phyloP scores from a whole-genome alignment of 305 asterid genomes.

The Striga hermonthica region DNA sequence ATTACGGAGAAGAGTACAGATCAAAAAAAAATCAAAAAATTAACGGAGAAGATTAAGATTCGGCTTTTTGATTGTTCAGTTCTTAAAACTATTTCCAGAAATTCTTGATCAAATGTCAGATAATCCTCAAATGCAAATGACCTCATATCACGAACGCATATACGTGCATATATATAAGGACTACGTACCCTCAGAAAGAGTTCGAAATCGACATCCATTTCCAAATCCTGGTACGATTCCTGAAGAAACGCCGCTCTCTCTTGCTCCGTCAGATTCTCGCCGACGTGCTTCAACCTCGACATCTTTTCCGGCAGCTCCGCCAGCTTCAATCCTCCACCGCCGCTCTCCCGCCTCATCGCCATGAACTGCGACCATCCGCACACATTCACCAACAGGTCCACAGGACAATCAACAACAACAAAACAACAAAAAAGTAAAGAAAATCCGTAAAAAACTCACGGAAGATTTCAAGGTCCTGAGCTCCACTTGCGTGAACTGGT shows the following conservation, averaged over 20 bases:
- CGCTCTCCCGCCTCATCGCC: conserved; percentile 68
- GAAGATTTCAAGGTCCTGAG: conserved; percentile 80
- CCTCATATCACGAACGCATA: neutral
- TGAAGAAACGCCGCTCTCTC: conserved; percentile 72
- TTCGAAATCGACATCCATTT: conserved; percentile 78
- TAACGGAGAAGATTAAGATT: neutral
- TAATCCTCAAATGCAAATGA: conserved; percentile 24
- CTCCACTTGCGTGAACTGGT: conserved; percentile 96
- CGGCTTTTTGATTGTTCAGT: conserved; percentile 6
- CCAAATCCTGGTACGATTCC: conserved; percentile 67
- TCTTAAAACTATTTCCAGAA: neutral
- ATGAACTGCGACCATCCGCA: conserved; percentile 48
- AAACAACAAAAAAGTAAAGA: neutral
- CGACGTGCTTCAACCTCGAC: conserved; percentile 81
- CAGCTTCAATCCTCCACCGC: conserved; percentile 58
- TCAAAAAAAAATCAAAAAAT: neutral
- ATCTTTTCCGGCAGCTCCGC: conserved; percentile 76
- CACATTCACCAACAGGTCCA: conserved; percentile 21
- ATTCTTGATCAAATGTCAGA: conserved; percentile 20
- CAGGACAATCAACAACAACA: neutral
- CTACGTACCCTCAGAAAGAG: conserved; percentile 75
- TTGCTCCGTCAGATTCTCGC: conserved; percentile 75
- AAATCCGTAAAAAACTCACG: conserved; percentile 41
- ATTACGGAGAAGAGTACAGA: neutral
- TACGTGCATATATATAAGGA: neutral